Evolutionary conservation across 129 eudicot species (phyloP).

Genomic region (Logfia minima): DNA sequence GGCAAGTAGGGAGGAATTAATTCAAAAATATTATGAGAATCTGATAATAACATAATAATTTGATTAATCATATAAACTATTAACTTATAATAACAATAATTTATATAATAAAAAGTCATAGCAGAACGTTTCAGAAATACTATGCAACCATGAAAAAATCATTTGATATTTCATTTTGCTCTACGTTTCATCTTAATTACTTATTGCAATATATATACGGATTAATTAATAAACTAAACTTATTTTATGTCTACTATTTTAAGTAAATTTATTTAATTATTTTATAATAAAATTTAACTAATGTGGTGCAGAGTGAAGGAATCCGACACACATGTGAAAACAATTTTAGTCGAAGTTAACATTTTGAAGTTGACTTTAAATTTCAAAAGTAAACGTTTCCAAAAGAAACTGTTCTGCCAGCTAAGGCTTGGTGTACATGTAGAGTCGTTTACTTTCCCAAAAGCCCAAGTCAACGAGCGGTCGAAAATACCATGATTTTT

Average conservation of each 20-base stretch:
- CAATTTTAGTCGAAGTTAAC: neutral
- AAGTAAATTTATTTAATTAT: neutral
- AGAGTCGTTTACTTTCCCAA: neutral
- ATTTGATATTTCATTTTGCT: too few relatives aligned
- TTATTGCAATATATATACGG: too few relatives aligned
- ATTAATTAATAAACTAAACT: neutral
- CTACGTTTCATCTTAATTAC: too few relatives aligned
- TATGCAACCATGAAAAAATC: too few relatives aligned
- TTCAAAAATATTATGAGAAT: too few relatives aligned
- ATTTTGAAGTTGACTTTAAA: constrained; percentile 21
- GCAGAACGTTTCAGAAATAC: too few relatives aligned
- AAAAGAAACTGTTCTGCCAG: neutral
- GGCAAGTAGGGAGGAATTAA: neutral
- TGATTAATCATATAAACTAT: too few relatives aligned
- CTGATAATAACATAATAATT: too few relatives aligned
- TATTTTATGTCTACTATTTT: neutral
- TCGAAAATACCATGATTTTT: too few relatives aligned
- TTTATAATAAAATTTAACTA: neutral
- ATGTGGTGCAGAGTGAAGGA: neutral
- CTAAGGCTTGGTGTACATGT: neutral
- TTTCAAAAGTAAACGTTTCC: constrained; percentile 12
- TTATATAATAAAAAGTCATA: too few relatives aligned
- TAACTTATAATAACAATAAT: too few relatives aligned
- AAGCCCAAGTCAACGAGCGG: too few relatives aligned
- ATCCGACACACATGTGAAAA: neutral